A percentile compares a stretch with the other conserved stretches of the same genome.
These are phyloP conservation scores for Aspergillus sp. DNA, from an alignment of 2,329 filamentous ascomycete species.

Conservation along the genomic window DNA sequence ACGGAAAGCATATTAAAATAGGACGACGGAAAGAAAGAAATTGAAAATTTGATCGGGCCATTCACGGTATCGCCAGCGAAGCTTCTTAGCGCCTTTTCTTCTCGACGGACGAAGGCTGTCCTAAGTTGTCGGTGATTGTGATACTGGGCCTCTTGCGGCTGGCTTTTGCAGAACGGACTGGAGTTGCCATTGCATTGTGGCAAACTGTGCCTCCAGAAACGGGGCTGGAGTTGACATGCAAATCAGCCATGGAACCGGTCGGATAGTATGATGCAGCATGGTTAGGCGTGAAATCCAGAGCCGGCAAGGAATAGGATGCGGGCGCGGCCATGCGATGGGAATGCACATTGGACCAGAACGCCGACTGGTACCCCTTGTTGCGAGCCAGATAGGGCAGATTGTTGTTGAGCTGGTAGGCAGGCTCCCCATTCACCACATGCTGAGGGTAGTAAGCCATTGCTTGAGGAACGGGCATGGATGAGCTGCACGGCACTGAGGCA, in stretches of 20 bases:
- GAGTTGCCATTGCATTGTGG: neutral
- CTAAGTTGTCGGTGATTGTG: neutral
- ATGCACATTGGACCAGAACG: neutral
- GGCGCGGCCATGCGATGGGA: slow-evolving; percentile 3
- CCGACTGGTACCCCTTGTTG: neutral
- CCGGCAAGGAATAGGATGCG: slow-evolving; percentile 1
- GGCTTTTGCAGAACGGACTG: neutral
- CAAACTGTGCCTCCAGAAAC: neutral
- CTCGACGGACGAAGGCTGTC: neutral
- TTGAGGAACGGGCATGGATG: neutral
- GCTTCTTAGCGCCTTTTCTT: neutral
- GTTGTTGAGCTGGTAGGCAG: neutral
- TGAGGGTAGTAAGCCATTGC: neutral
- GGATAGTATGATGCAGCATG: neutral
- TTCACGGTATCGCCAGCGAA: neutral
- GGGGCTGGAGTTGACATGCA: neutral
- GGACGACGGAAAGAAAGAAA: neutral
- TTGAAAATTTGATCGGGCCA: neutral
- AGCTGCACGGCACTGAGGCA: neutral
- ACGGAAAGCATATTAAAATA: neutral
- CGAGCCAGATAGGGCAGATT: neutral
- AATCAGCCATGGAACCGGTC: neutral
- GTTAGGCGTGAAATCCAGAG: neutral
- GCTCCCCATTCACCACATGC: neutral
- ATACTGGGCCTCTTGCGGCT: neutral